Percentiles rank a stretch among this genome's conserved stretches.
These are phyloP conservation scores for Zygoascus meyerae DNA, from an alignment of 1,139 yeast genomes.

Conservation along the genomic window DNA sequence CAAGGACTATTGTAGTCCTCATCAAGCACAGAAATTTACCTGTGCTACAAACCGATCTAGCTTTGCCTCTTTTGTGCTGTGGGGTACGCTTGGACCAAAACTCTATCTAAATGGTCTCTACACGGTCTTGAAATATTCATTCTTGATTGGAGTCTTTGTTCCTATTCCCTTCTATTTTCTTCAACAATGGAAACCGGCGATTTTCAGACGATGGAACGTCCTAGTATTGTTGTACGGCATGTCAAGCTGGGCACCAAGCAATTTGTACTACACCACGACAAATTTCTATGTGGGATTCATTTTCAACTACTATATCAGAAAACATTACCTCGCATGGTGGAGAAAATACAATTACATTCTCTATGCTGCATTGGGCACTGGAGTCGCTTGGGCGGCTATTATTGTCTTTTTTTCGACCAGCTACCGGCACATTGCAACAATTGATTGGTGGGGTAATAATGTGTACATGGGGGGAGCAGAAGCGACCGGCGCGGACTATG, in stretches of 20 bases:
- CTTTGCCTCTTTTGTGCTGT: slow-evolving; percentile 32
- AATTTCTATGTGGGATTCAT: slow-evolving; percentile 46
- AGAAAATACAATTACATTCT: slow-evolving; percentile 46
- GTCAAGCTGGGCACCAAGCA: slow-evolving; percentile 41
- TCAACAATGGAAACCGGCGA: slow-evolving; percentile 24
- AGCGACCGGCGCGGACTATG: slow-evolving; percentile 35
- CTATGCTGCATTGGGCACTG: slow-evolving; percentile 50
- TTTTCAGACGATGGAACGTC: slow-evolving; percentile 33
- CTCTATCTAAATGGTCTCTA: slow-evolving; percentile 42
- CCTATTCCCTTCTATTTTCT: slow-evolving; percentile 37
- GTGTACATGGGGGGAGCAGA: slow-evolving; percentile 42
- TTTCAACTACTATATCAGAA: slow-evolving; percentile 49
- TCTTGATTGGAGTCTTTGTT: slow-evolving; percentile 38
- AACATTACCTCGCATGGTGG: slow-evolving; percentile 44
- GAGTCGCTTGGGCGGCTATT: slow-evolving; percentile 44
- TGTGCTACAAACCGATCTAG: slow-evolving; percentile 36
- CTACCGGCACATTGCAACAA: slow-evolving; percentile 32
- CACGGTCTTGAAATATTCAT: slow-evolving; percentile 36
- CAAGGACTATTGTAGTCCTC: slow-evolving; percentile 42
- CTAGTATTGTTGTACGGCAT: slow-evolving; percentile 46
- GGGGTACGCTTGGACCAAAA: slow-evolving; percentile 47
- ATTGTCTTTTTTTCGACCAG: slow-evolving; percentile 47
- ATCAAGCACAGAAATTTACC: slow-evolving; percentile 33
- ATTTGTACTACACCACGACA: slow-evolving; percentile 47
- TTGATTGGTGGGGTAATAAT: slow-evolving; percentile 56